A percentile compares a stretch with the other conserved stretches of the same genome.
Conservation (phyloP, 2,329 filamentous ascomycete genomes). For the Fusarium sp. region DNA sequence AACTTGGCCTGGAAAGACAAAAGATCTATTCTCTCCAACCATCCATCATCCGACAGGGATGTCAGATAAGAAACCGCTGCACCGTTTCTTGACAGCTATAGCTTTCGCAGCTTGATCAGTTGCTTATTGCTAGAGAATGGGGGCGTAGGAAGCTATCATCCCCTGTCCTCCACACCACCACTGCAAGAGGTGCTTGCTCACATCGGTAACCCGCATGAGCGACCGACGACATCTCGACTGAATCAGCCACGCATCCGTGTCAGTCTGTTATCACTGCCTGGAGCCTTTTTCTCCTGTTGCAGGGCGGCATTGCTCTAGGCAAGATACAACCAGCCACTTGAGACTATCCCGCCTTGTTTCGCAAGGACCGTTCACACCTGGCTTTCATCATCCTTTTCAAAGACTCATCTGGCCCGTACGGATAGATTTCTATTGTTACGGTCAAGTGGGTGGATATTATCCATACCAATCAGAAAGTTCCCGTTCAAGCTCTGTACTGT, state of each 20-base stretch:
- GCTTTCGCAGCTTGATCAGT: background rate
- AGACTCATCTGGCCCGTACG: slow-evolving; percentile 24
- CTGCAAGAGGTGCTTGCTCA: slow-evolving; percentile 7
- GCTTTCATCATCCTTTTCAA: slow-evolving; percentile 15
- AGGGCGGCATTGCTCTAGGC: slow-evolving; percentile 19
- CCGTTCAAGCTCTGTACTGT: slow-evolving; percentile 2
- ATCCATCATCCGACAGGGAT: background rate
- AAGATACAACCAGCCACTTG: slow-evolving; percentile 35
- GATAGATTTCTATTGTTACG: slow-evolving; percentile 13
- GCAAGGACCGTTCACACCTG: slow-evolving; percentile 11
- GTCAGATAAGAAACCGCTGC: background rate
- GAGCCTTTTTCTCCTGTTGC: slow-evolving; percentile 5
- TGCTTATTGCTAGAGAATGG: background rate
- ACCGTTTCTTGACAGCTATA: background rate
- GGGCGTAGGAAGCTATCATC: background rate
- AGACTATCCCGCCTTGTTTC: slow-evolving; percentile 13
- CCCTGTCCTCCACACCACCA: slow-evolving; percentile 10
- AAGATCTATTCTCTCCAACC: background rate
- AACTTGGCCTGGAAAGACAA: background rate
- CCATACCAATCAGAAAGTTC: slow-evolving; percentile 15
- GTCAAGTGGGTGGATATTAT: slow-evolving; percentile 7
- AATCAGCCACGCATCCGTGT: slow-evolving; percentile 19
- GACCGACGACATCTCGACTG: slow-evolving; percentile 6
- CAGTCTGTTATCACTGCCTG: slow-evolving; percentile 19
- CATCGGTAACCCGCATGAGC: slow-evolving; percentile 26